Conservation (phyloP, 805 yeast species). For the Kregervanrija pseudodelftensis region DNA sequence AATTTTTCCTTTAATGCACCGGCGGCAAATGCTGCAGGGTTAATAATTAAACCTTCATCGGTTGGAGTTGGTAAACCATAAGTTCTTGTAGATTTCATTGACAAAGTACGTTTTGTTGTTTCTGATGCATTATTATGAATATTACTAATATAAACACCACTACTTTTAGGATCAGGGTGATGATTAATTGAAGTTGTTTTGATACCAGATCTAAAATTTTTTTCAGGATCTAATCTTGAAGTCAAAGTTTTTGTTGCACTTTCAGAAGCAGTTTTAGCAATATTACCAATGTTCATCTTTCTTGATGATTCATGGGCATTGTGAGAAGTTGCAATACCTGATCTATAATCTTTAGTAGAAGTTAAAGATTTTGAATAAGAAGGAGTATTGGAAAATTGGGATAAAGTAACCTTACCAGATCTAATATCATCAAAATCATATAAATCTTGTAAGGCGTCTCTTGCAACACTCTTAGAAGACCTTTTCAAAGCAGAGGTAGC, state of each 20-base stretch:
- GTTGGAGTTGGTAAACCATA: slow-evolving; percentile 37
- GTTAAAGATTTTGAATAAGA: slow-evolving; percentile 10
- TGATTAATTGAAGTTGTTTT: slow-evolving; percentile 13
- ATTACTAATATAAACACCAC: slow-evolving; percentile 9
- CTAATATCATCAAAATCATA: slow-evolving; percentile 38
- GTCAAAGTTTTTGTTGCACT: slow-evolving; percentile 40
- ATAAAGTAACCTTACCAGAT: slow-evolving; percentile 30
- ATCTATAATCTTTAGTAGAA: slow-evolving; percentile 15
- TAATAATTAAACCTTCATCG: slow-evolving; percentile 23
- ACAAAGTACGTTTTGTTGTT: slow-evolving; percentile 7
- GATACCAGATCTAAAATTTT: slow-evolving; percentile 28
- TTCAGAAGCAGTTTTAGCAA: slow-evolving; percentile 25
- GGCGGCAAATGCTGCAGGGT: slow-evolving; percentile 42
- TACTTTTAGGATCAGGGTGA: slow-evolving; percentile 25
- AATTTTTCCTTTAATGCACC: slow-evolving; percentile 37
- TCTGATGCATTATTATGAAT: slow-evolving; percentile 9
- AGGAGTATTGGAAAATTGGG: slow-evolving; percentile 15
- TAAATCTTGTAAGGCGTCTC: slow-evolving; percentile 32
- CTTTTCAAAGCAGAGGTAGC: slow-evolving; percentile 35
- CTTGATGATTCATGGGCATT: slow-evolving; percentile 25
- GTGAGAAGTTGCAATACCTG: slow-evolving; percentile 22
- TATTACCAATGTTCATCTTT: slow-evolving; percentile 24
- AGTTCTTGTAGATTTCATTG: slow-evolving; percentile 12
- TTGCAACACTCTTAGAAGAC: slow-evolving; percentile 24
- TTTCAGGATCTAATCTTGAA: slow-evolving; percentile 37